Conservation (phyloP, 2,329 filamentous ascomycete species). For the Arthrocladium fulminans region DNA sequence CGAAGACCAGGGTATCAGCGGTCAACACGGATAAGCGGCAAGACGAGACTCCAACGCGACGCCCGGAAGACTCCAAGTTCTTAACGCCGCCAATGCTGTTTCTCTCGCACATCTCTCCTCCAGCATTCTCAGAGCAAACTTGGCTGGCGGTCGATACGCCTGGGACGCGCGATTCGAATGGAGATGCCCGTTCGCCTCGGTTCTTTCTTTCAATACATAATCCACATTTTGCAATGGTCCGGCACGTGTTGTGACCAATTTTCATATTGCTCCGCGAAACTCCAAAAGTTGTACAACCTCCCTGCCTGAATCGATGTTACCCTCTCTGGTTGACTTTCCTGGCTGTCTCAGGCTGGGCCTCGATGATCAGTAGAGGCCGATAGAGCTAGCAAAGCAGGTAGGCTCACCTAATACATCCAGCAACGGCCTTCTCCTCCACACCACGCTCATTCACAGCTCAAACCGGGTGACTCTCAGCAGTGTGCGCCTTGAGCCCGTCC, state of each 20-base stretch:
- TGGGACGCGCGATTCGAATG: neutral
- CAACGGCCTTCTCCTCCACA: too few species aligned
- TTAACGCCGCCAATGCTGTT: neutral
- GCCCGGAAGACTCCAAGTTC: neutral
- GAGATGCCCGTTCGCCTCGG: slow-evolving; percentile 4
- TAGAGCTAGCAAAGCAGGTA: too few species aligned
- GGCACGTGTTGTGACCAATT: neutral
- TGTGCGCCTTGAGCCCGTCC: too few species aligned
- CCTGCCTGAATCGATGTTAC: neutral
- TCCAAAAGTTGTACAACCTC: neutral
- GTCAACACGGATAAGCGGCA: neutral
- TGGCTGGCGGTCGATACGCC: neutral
- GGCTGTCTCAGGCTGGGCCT: too few species aligned
- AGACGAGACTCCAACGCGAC: neutral
- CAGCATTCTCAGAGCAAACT: neutral
- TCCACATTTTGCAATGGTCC: neutral
- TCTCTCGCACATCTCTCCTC: neutral
- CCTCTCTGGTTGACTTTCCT: neutral
- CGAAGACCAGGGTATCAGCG: neutral
- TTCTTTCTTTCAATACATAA: neutral
- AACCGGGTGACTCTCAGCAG: too few species aligned
- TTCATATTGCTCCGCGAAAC: neutral
- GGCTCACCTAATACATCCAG: too few species aligned
- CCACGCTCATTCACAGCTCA: too few species aligned
- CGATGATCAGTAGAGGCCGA: too few species aligned